A percentile compares a stretch with the other conserved stretches of the same genome.
Evolutionary conservation across 495 filamentous ascomycete genomes (phyloP).

Genomic region (Trichocladium uniseriatum): DNA sequence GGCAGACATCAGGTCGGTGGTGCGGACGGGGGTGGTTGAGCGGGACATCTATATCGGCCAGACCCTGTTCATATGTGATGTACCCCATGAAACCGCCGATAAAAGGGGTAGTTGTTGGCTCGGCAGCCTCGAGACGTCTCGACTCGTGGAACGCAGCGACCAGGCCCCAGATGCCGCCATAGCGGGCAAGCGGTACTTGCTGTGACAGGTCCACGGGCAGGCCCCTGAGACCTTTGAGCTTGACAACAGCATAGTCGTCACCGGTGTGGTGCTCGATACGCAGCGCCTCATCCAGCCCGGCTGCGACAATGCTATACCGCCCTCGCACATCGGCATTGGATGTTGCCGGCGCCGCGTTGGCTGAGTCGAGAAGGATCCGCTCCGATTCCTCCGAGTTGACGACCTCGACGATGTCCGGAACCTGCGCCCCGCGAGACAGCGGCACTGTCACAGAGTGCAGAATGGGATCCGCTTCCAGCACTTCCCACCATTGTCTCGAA

Average conservation of each 20-base stretch:
- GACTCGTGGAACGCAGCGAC: slow-evolving; percentile 50
- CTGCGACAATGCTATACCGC: slow-evolving; percentile 58
- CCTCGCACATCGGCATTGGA: slow-evolving; percentile 44
- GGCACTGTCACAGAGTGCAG: slow-evolving; percentile 24
- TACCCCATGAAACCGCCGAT: slow-evolving; percentile 87
- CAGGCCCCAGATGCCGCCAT: slow-evolving; percentile 45
- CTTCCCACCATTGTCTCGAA: slow-evolving; percentile 18
- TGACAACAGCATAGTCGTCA: slow-evolving; percentile 27
- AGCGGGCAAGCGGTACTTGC: slow-evolving; percentile 23
- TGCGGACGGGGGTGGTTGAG: slow-evolving; percentile 24
- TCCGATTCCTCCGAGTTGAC: slow-evolving; percentile 33
- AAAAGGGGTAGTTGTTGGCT: slow-evolving; percentile 47
- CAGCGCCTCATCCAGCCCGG: slow-evolving; percentile 43
- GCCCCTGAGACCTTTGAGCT: slow-evolving; percentile 6
- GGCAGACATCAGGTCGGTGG: slow-evolving; percentile 60
- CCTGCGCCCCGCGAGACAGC: slow-evolving; percentile 29
- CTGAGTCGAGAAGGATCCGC: slow-evolving; percentile 48
- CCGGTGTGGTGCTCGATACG: slow-evolving; percentile 46
- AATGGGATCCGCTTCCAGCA: slow-evolving; percentile 18
- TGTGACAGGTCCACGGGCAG: slow-evolving; percentile 11
- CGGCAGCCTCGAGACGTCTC: slow-evolving; percentile 28
- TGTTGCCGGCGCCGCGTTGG: slow-evolving; percentile 30
- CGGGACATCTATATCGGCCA: slow-evolving; percentile 49
- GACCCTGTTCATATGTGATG: slow-evolving; percentile 79
- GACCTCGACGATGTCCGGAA: slow-evolving; percentile 41